Base-by-base conservation (phyloP, 768 basidiomycete species). In the Mycena polygramma region DNA sequence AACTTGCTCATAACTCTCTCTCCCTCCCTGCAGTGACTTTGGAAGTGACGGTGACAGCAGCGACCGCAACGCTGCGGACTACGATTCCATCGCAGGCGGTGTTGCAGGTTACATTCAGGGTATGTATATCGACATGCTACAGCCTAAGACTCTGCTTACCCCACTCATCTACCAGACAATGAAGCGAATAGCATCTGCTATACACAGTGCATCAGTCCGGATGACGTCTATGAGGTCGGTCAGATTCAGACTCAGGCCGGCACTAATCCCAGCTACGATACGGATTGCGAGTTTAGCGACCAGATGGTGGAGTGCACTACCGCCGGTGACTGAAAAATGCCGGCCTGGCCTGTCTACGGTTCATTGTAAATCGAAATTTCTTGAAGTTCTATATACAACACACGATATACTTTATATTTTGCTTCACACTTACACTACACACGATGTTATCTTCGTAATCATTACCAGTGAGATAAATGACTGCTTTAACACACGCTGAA, bases 41-140 rank as follows among this genome's bases (percentile, higher is more conserved):
- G 45, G 45, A 46, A 46, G 45, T 46, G 45, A 46, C 15, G 55
- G 55, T 39, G 55, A 39, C 55, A 15, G 6, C 20, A 57, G 55
- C 55, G 55, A 57, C 55, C 55, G 36, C 35, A 57, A 57, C 17
- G 26, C 55, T 24, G 30, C 26, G 36, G 55, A 57, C 55, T 57
- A 57, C 55, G 55, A 57, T 57, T 37, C 55, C 39, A 39, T 57
- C 41, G 35, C 55, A 39, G 55, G 55, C 5, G 55, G 55, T 20
- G 22, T 57, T 43, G 55, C 55, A 39, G 55, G 55, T 57, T 57
- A 57, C 37, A 57, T 57, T 43, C 55, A 57, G 55, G 55, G 55
- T n/a, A n/a, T 57, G 22, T 39, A 37, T 43, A 36, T 39, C 41
- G 22, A 57, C 39, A 37, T 39, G 55, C 39, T 43, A 20, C 37